Evolutionary conservation across 2,329 filamentous ascomycete genomes (phyloP), one percentile per base, ranked within the genome.

Genomic region (Neopestalotiopsis sp.): DNA sequence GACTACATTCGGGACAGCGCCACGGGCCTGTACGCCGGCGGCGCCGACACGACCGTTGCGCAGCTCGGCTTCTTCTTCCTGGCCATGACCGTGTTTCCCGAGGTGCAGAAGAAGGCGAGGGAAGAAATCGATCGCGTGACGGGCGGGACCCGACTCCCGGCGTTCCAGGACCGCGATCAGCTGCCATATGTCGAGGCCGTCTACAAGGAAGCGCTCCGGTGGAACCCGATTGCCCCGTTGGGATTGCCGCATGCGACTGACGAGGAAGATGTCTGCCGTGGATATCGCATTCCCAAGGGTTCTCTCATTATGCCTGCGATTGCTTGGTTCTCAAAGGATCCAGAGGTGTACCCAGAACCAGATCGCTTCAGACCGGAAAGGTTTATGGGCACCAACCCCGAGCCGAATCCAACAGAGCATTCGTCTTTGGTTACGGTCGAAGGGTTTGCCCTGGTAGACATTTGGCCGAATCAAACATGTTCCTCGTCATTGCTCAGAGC

Each of bases 1-100:
- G 28, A 69, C 1, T 42, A 62, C 2, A 56, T 74, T 5, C 76
- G 74, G 34, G 74, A 68, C 69, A 62, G 66, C 12, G 69, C 74
- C 13, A 67, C 71, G n/a, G 38, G 69, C 0, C 40, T 75, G 2
- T 78, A 75, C 61, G 34, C 67, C 10, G 75, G 69, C 0, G 75
- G 74, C 7, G 66, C 72, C 1, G 74, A 77, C 68, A 77, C 74
- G 82, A 86, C 80, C 3, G 80, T 84, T 0, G 83, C 78, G 1
- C 76, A 81, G 0, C 70, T 85, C 3, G 71, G 75, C 3, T 66
- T 68, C 0, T 88, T 87, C 75, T 85, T 84, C 72, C 75, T 87
- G 2, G 82, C 81, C 12, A 86, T 88, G 82, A 78, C 77, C 2
- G 58, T 84, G 3, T 79, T 80, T 64, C 86, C 86, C 0, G 81